Conservation (phyloP, 768 basidiomycete species). For the Zangia roseola region DNA sequence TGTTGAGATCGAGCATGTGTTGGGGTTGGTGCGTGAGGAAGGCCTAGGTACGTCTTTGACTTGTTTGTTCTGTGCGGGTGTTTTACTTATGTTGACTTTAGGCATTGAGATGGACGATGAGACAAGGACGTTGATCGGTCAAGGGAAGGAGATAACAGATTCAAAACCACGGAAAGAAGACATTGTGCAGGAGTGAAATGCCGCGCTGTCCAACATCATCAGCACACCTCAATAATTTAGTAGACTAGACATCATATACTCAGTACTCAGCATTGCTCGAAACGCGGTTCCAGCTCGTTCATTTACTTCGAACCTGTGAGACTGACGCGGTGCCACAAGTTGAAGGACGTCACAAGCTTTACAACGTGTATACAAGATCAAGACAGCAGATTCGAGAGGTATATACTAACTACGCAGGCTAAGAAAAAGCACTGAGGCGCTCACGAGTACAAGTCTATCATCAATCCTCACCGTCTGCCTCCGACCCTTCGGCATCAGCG, state of each 20-base stretch:
- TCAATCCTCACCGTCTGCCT: too few relatives aligned
- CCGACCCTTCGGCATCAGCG: constrained; percentile 3
- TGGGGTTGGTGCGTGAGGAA: constrained; percentile 85
- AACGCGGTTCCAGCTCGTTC: too few relatives aligned
- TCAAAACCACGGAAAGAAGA: constrained; percentile 91
- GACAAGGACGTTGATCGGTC: constrained; percentile 78
- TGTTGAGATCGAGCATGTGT: constrained; percentile 92
- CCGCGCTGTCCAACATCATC: constrained; percentile 16
- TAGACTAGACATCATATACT: constrained; percentile 10
- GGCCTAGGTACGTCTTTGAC: constrained; percentile 58
- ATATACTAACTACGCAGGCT: too few relatives aligned
- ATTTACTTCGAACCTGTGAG: too few relatives aligned
- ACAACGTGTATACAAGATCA: too few relatives aligned
- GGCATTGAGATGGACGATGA: constrained; percentile 86
- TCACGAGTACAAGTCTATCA: too few relatives aligned
- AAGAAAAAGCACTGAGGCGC: too few relatives aligned
- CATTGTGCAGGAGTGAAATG: constrained; percentile 71
- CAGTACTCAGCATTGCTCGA: too few relatives aligned
- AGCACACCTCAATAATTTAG: constrained; percentile 1
- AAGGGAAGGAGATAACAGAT: constrained; percentile 79
- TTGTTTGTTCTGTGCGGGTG: background rate
- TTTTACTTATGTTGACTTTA: constrained; percentile 25
- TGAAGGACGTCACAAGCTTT: too few relatives aligned
- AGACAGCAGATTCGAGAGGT: too few relatives aligned
- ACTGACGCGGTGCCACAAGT: too few relatives aligned